Base-by-base conservation (phyloP, 768 basidiomycete genomes). In the Gymnopilus junonius region DNA sequence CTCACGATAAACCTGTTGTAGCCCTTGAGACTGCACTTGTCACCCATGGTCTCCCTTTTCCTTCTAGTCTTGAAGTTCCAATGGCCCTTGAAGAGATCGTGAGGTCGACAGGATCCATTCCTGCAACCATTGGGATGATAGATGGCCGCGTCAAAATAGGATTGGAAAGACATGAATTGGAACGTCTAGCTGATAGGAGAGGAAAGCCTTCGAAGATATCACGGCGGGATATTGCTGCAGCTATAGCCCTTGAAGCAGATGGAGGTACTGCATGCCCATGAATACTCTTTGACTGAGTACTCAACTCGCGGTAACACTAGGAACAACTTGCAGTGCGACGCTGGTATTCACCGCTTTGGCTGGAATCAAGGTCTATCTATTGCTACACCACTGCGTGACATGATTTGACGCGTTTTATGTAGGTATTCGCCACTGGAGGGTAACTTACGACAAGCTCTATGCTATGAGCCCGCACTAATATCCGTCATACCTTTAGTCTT, bases 391-490 rank as follows among this genome's bases (percentile, higher is more conserved):
- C 27, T 27, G 8, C 4, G 31, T 8, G 27, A 27, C 23, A 29
- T 55, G 8, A 32, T 59, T 34, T 55, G 29, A 40, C 2, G 4
- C 11, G 17, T 23, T 67, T 43, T 10, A 23, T 35, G 29, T 67
- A 94, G 92, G 84, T 94, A 10, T 95, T 96, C 76, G 87, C 92
- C 17, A 99, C 97, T 2, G 97, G 97, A 70, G 97, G 96, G 92
- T 92, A 74, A 76, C n/a, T 84, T 55, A 14, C n/a, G 35, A 54
- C 31, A 40, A 35, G n/a, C n/a, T 50, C 40, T 53, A 35, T 25
- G 32, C 7, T 14, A 17, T 58, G 8, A 46, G 42, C 25, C 55
- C 45, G 20, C 37, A 54, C 27, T 21, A n/a, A 45, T 40, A 5
- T 58, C 21, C n/a, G 17, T 57, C 27, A 50, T 62, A n/a, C 29